A percentile compares a stretch with the other conserved stretches of the same genome.
These are phyloP conservation scores for Auricularia cornea DNA, from an alignment of 768 basidiomycete species.

Conservation along the genomic window DNA sequence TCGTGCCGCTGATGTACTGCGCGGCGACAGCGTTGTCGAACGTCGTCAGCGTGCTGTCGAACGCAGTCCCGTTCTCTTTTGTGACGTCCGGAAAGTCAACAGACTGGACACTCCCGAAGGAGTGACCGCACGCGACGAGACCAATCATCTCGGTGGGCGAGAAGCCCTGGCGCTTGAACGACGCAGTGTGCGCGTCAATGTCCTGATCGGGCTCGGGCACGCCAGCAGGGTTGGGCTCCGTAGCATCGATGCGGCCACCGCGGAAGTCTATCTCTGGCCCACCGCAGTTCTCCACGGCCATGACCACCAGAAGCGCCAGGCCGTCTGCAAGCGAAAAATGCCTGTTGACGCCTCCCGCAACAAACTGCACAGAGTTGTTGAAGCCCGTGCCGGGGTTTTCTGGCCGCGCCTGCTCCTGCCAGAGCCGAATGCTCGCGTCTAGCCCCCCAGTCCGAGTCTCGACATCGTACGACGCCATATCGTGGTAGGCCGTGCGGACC, in stretches of 20 bases:
- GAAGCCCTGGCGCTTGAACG: conserved; percentile 38
- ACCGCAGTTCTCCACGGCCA: conserved; percentile 35
- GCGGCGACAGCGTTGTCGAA: conserved; percentile 18
- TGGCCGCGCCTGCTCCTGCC: conserved; percentile 28
- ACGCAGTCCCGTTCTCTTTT: background rate
- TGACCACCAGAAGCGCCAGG: conserved; percentile 32
- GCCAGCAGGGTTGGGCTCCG: conserved; percentile 29
- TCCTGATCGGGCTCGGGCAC: conserved; percentile 37
- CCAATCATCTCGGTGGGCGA: conserved; percentile 38
- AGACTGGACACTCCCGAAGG: conserved; percentile 39
- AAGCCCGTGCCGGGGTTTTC: conserved; percentile 30
- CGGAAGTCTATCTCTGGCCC: conserved; percentile 37
- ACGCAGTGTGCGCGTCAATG: conserved; percentile 30
- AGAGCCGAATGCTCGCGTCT: conserved; percentile 41
- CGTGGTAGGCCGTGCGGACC: conserved; percentile 33
- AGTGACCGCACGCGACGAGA: conserved; percentile 46
- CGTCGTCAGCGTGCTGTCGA: conserved; percentile 4
- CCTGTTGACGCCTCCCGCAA: background rate
- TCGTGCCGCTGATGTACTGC: conserved; percentile 33
- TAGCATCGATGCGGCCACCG: conserved; percentile 36
- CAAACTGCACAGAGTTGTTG: background rate
- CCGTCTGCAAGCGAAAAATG: conserved; percentile 33
- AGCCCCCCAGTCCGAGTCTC: conserved; percentile 40
- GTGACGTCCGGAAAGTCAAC: conserved; percentile 39
- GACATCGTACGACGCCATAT: conserved; percentile 39